These are phyloP conservation scores for Verbascum thapsus DNA, from an alignment of 257 asterid genomes.

Conservation along the genomic window DNA sequence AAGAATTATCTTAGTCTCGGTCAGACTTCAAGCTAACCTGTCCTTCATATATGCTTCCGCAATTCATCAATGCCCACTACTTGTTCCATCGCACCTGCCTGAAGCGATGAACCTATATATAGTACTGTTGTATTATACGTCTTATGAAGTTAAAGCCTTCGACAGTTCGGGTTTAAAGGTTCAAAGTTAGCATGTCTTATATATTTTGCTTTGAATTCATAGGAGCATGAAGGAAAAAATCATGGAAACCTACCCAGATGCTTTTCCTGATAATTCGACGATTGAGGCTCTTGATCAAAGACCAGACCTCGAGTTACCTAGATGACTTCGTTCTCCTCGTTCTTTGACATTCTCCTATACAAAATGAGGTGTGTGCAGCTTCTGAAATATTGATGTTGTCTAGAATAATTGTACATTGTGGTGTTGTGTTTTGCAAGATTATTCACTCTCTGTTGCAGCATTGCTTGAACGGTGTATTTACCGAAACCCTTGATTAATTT, in stretches of 20 bases:
- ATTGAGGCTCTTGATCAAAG: slow-evolving; percentile 78
- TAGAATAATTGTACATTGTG: not conserved
- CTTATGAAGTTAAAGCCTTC: not conserved
- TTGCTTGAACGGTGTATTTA: too few species aligned
- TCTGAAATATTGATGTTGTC: slow-evolving; percentile 9
- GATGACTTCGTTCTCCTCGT: slow-evolving; percentile 29
- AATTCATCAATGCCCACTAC: not conserved
- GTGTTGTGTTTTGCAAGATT: not conserved
- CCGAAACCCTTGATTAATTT: too few species aligned
- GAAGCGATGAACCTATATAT: not conserved
- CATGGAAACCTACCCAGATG: slow-evolving; percentile 76
- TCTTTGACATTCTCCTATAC: not conserved
- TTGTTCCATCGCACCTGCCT: not conserved
- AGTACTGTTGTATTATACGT: not conserved
- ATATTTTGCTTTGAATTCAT: slow-evolving; percentile 3
- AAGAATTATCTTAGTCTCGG: not conserved
- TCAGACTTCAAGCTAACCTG: not conserved
- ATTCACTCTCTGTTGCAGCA: not conserved
- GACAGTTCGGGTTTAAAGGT: not conserved
- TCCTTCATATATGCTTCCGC: not conserved
- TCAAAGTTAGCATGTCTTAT: not conserved
- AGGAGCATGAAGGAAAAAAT: slow-evolving; percentile 85
- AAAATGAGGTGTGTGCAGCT: not conserved
- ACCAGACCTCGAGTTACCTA: slow-evolving; percentile 90
- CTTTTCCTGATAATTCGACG: slow-evolving; percentile 80